phyloP scores from a whole-genome alignment of 176 grass and related monocot genomes.

The Cenchrus fungigraminus region DNA sequence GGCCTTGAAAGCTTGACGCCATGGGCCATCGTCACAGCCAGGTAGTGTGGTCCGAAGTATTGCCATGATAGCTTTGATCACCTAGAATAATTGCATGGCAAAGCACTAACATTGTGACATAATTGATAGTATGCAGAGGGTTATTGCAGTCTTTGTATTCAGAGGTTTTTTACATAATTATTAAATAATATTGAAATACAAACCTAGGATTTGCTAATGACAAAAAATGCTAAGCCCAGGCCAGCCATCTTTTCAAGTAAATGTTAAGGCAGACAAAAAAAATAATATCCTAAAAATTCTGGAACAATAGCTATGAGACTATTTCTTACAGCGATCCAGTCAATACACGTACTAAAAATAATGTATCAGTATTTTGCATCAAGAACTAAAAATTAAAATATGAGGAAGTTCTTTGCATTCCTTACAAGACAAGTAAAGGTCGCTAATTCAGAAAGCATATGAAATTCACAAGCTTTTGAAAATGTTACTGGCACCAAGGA shows the following conservation, averaged over 20 bases:
- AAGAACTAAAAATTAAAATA: constrained; percentile 21
- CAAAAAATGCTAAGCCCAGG: neutral
- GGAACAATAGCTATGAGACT: constrained; percentile 21
- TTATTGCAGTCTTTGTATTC: neutral
- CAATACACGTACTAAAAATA: constrained; percentile 16
- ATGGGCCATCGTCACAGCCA: constrained; percentile 74
- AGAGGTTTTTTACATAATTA: constrained; percentile 4
- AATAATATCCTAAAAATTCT: neutral
- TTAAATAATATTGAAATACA: neutral
- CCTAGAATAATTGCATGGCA: constrained; percentile 49
- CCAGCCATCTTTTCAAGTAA: neutral
- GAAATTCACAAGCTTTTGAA: constrained; percentile 21
- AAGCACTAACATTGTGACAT: constrained; percentile 27
- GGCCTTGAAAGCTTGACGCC: constrained; percentile 83
- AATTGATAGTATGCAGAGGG: constrained; percentile 14
- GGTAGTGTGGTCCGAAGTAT: constrained; percentile 82
- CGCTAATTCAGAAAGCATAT: constrained; percentile 27
- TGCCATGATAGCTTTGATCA: constrained; percentile 89
- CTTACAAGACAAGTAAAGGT: constrained; percentile 1
- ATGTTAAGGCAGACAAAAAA: constrained; percentile 10
- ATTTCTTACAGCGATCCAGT: neutral
- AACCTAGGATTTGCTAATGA: neutral
- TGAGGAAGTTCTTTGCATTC: constrained; percentile 6
- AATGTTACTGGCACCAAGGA: constrained; percentile 23
- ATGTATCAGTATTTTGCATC: constrained; percentile 3